A percentile compares a stretch with the other conserved stretches of the same genome.
phyloP scores from a whole-genome alignment of 805 yeast species.

The Vanderwaltozyma tropicalis region DNA sequence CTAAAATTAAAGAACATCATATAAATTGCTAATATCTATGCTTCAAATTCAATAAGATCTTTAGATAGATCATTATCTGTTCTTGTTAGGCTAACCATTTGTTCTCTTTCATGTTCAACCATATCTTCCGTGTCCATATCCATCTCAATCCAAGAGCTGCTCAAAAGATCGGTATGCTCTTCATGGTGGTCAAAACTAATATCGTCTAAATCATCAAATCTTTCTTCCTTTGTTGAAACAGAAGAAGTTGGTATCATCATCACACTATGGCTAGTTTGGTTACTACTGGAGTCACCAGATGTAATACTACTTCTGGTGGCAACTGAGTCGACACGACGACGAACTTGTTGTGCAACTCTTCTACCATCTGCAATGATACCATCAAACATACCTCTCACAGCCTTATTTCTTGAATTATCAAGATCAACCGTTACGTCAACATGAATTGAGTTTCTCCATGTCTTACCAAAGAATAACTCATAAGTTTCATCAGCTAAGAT shows the following conservation, averaged over 20 bases:
- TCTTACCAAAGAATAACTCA: constrained; percentile 68
- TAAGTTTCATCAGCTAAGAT: constrained; percentile 87
- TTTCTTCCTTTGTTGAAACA: constrained; percentile 9
- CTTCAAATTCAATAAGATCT: constrained; percentile 26
- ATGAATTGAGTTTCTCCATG: constrained; percentile 59
- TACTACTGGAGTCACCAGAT: constrained; percentile 11
- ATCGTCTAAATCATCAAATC: constrained; percentile 25
- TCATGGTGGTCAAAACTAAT: constrained; percentile 21
- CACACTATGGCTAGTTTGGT: background rate
- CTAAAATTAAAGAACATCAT: no score
- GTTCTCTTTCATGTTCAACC: constrained; percentile 6
- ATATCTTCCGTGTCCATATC: constrained; percentile 10
- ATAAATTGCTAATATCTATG: constrained; percentile 5
- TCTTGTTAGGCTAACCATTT: background rate
- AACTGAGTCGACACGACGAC: constrained; percentile 74
- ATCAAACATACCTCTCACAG: constrained; percentile 79
- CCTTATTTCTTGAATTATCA: constrained; percentile 39
- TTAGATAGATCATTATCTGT: background rate
- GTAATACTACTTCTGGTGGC: constrained; percentile 29
- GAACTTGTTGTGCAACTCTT: constrained; percentile 81
- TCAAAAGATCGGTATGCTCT: constrained; percentile 22
- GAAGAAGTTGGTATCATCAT: constrained; percentile 4
- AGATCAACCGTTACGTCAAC: constrained; percentile 42
- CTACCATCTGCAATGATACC: constrained; percentile 87
- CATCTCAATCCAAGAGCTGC: constrained; percentile 22